These are phyloP conservation scores for Penicillium tannophilum DNA, from an alignment of 495 filamentous ascomycete genomes.

Conservation along the genomic window DNA sequence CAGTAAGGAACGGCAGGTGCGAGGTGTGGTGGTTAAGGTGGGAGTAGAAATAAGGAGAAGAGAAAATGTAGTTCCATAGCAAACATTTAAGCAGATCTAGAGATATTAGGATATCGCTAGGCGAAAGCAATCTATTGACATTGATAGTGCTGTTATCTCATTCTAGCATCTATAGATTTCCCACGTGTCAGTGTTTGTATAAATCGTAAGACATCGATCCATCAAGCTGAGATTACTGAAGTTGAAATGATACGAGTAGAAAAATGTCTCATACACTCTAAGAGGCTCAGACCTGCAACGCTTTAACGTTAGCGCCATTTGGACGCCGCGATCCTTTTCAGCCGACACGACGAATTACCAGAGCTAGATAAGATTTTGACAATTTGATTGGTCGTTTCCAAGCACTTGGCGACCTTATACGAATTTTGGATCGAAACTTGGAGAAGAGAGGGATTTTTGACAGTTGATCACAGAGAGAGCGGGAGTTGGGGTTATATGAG, in stretches of 20 bases:
- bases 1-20: not conserved
- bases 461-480: not conserved
- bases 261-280: slow-evolving; percentile 9
- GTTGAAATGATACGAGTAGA: slow-evolving; percentile 3
- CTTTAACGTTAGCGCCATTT: not conserved
- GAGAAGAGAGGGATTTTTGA: not conserved
- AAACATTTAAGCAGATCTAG: not conserved
- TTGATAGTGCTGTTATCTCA: not conserved
- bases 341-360: not conserved
- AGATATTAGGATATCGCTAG: not conserved
- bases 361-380: not conserved
- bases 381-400: not conserved
- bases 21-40: not conserved
- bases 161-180: not conserved
- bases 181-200: not conserved
- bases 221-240: slow-evolving; percentile 7
- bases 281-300: not conserved
- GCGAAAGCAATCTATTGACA: no score
- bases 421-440: not conserved
- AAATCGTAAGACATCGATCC: not conserved
- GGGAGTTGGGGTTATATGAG: slow-evolving; percentile 7
- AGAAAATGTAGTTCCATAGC: not conserved
- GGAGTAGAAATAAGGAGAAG: not conserved
- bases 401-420: not conserved
- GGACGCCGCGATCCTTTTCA: not conserved